Base-by-base conservation (phyloP, 2,329 filamentous ascomycete genomes). In the Ophiostoma quercus region DNA sequence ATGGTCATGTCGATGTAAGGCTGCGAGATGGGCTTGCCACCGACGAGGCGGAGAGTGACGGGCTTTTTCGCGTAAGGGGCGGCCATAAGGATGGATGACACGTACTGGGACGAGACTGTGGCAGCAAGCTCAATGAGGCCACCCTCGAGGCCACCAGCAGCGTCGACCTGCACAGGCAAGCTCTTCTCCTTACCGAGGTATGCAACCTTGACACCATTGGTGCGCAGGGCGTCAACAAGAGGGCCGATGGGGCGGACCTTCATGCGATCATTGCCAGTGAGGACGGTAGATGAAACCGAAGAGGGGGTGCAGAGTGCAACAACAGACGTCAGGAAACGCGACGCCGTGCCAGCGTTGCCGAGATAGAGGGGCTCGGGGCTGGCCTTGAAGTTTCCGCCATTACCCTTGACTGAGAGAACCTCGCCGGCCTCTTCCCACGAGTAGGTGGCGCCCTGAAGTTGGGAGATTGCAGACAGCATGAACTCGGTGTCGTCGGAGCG, bases 1-100 rank as follows among this genome's bases (percentile, higher is more conserved):
- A 96, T 93, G 1, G 95, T 99, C 94, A 99, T 98, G 78, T 99
- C 93, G 76, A 99, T 98, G 79, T 99, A 99, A 1, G 90, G 88
- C 78, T 98, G 94, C 1, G 94, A 98, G 74, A 99, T 97, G 62
- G 95, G 94, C 79, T 97, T 98, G 69, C 94, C 95, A n/a, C 95
- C 95, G 14, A 98, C 90, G 54, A 99, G 85, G 57, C 89, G 90
- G 74, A 99, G 82, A 0, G 92, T 97, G 51, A 99, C 94, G 0
- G 94, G 92, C 73, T 93, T 89, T 80, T 97, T 97, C 65, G 95
- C 95, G 77, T 98, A 99, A 0, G 95, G 95, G 0, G 95, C 95
- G 71, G 93, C 96, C 92, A 99, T 96, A 68, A 99, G 84, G 73
- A 99, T 88, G 1, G 94, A 97, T 0, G 95, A 98, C 51, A 99